Evolutionary conservation across 2,329 filamentous ascomycete species (phyloP).

Genomic region (Ophiostoma populinum): DNA sequence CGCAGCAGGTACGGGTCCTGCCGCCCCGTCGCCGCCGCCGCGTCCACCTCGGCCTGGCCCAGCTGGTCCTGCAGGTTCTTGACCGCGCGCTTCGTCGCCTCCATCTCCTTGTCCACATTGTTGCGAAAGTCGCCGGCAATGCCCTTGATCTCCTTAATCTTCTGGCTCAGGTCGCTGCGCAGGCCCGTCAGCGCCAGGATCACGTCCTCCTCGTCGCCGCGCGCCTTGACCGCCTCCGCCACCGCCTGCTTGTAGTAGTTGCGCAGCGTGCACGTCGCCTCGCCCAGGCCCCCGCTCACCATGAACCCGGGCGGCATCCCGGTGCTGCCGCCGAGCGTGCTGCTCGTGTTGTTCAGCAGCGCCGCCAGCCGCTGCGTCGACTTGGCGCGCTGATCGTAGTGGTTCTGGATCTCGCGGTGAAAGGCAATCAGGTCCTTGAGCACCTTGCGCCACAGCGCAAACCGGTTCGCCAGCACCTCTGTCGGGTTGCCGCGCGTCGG

Average conservation of each 20-base stretch:
- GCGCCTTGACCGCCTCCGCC: conserved; percentile 69
- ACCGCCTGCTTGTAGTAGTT: conserved; percentile 70
- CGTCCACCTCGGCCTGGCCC: conserved; percentile 62
- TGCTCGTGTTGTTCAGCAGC: conserved; percentile 61
- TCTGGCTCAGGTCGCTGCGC: conserved; percentile 75
- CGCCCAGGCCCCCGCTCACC: conserved; percentile 65
- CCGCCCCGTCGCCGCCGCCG: conserved; percentile 60
- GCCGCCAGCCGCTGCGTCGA: conserved; percentile 68
- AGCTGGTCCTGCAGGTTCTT: conserved; percentile 67
- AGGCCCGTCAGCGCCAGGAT: conserved; percentile 74
- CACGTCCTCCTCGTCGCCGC: conserved; percentile 81
- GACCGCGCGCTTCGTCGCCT: conserved; percentile 63
- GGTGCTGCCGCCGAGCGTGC: conserved; percentile 15
- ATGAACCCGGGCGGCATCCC: conserved; percentile 52
- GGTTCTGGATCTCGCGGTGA: conserved; percentile 78
- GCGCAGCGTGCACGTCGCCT: conserved; percentile 66
- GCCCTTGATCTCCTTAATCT: conserved; percentile 96
- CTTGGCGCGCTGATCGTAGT: conserved; percentile 77
- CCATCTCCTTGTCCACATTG: conserved; percentile 87
- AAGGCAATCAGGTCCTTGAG: conserved; percentile 89
- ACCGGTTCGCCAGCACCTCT: conserved; percentile 69
- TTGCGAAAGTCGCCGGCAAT: conserved; percentile 94
- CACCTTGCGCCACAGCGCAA: conserved; percentile 91
- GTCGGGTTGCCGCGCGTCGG: conserved; percentile 79
- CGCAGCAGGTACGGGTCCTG: conserved; percentile 83